These are phyloP conservation scores for Secale cereale DNA, from an alignment of 176 grass and related monocot species.

Conservation along the genomic window DNA sequence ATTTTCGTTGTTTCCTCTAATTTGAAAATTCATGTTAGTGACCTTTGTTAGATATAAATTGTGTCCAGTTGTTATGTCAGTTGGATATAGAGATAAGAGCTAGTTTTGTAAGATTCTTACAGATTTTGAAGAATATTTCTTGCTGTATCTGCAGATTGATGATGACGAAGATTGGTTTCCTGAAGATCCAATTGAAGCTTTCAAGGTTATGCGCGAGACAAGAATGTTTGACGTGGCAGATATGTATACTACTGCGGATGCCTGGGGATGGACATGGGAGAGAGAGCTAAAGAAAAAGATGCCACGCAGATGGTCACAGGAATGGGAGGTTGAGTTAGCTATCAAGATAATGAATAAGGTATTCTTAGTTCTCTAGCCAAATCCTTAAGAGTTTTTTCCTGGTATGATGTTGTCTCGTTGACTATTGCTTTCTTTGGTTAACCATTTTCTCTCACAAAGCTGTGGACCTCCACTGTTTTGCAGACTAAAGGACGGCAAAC, in stretches of 20 bases:
- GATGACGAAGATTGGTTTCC: constrained; percentile 92
- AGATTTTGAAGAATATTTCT: constrained; percentile 25
- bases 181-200: constrained; percentile 83
- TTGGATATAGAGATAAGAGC: not conserved
- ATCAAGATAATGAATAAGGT: constrained; percentile 94
- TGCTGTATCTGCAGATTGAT: constrained; percentile 54
- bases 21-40: not conserved
- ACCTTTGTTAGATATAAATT: not conserved
- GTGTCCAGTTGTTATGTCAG: constrained; percentile 16
- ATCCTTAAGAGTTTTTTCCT: not conserved
- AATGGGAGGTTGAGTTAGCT: constrained; percentile 96
- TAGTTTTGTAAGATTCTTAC: not conserved
- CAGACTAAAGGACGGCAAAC: not conserved
- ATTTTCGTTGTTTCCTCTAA: not conserved
- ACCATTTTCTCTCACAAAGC: not conserved
- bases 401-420: not conserved
- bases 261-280: constrained; percentile 99
- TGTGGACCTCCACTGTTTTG: not conserved
- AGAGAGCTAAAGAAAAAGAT: constrained; percentile 79
- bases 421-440: not conserved
- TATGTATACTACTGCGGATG: constrained; percentile 94
- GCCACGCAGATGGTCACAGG: constrained; percentile 93
- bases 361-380: constrained; percentile 14
- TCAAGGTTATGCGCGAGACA: constrained; percentile 82
- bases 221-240: constrained; percentile 72